Evolutionary conservation across 1,284 basidiomycete genomes (phyloP).

Genomic region (Moesziomyces parantarcticus): DNA sequence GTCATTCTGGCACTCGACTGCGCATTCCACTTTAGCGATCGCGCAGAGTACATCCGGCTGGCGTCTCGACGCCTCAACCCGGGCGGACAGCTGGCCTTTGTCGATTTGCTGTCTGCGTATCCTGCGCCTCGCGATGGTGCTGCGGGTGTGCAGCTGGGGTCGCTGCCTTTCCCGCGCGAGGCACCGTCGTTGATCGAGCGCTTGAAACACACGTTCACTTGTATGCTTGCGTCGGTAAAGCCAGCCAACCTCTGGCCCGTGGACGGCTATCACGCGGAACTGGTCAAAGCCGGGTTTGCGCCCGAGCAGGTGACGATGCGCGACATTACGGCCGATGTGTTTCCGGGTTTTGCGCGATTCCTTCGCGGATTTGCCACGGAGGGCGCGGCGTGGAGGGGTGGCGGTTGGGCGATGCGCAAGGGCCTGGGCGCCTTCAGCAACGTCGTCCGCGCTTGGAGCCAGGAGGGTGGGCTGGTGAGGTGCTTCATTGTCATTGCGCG

Average conservation of each 20-base stretch:
- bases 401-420: slow-evolving; percentile 23
- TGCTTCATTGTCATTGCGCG: slow-evolving; percentile 55
- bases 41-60: slow-evolving; percentile 49
- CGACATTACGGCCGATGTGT: slow-evolving; percentile 59
- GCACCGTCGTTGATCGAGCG: slow-evolving; percentile 22
- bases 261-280: slow-evolving; percentile 37
- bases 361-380: slow-evolving; percentile 37
- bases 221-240: slow-evolving; percentile 38
- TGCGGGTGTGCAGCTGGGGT: slow-evolving; percentile 6
- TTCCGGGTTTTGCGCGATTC: slow-evolving; percentile 60
- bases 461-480: slow-evolving; percentile 56
- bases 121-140: slow-evolving; percentile 42
- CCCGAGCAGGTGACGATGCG: slow-evolving; percentile 27
- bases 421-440: slow-evolving; percentile 50
- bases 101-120: slow-evolving; percentile 55
- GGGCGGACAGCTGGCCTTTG: slow-evolving; percentile 56
- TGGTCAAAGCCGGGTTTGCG: slow-evolving; percentile 38
- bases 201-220: slow-evolving; percentile 38
- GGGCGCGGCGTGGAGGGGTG: slow-evolving; percentile 57
- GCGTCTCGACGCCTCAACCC: slow-evolving; percentile 38
- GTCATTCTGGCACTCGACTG: slow-evolving; percentile 64
- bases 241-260: slow-evolving; percentile 44
- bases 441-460: slow-evolving; percentile 55
- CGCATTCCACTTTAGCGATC: slow-evolving; percentile 62
- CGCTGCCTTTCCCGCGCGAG: slow-evolving; percentile 22